Evolutionary conservation across 345 rosid species (phyloP).

Genomic region (Mercurialis annua): DNA sequence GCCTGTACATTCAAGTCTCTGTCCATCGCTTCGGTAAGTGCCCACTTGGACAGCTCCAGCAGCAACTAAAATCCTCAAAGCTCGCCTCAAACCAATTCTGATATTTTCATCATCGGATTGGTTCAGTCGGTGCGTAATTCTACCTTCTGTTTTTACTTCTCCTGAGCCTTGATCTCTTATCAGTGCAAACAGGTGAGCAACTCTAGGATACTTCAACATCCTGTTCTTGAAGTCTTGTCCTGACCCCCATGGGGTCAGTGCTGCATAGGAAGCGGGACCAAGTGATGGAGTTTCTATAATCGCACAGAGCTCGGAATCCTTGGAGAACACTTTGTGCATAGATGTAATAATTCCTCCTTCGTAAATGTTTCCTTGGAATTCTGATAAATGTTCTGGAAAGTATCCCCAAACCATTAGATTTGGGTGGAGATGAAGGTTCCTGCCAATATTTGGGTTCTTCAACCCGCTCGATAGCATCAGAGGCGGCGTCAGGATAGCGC

Average conservation of each 20-base stretch:
- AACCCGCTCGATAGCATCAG: conserved; percentile 60
- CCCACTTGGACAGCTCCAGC: conserved; percentile 89
- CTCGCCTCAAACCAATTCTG: conserved; percentile 48
- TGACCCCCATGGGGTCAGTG: conserved; percentile 62
- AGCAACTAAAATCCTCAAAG: conserved; percentile 53
- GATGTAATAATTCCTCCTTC: conserved; percentile 76
- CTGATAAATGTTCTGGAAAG: conserved; percentile 42
- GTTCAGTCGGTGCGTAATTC: conserved; percentile 36
- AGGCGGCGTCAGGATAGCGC: conserved; percentile 62
- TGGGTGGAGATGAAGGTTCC: conserved; percentile 63
- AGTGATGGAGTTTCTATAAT: conserved; percentile 53
- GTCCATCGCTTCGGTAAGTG: conserved; percentile 64
- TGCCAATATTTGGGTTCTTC: conserved; percentile 51
- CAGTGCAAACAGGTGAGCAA: conserved; percentile 41
- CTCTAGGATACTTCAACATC: conserved; percentile 54
- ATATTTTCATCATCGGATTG: conserved; percentile 61
- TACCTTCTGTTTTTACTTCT: conserved; percentile 31
- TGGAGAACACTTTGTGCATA: conserved; percentile 38
- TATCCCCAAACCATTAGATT: conserved; percentile 63
- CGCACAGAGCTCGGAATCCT: conserved; percentile 40
- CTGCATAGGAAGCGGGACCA: conserved; percentile 62
- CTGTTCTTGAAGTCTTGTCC: conserved; percentile 54
- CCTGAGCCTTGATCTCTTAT: conserved; percentile 45
- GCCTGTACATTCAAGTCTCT: conserved; percentile 46
- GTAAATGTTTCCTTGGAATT: conserved; percentile 32